A percentile compares a stretch with the other conserved stretches of the same genome.
These are phyloP conservation scores for Kwoniella sp. DNA, from an alignment of 768 basidiomycete species.

Conservation along the genomic window DNA sequence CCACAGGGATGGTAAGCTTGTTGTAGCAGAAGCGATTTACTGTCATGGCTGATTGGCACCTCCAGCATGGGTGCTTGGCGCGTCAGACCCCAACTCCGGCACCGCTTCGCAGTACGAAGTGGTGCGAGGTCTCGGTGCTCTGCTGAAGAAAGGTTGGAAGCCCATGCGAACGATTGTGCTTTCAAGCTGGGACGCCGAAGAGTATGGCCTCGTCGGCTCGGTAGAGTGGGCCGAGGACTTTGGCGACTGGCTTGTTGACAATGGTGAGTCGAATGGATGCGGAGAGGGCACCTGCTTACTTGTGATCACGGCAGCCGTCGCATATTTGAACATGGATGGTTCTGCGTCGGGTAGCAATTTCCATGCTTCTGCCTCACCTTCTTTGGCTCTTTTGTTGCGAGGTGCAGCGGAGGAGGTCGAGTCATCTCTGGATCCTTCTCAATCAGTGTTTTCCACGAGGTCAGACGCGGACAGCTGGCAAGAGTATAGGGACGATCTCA, in stretches of 20 bases:
- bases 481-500: too few relatives aligned
- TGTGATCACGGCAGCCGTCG: constrained; percentile 65
- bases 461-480: constrained; percentile 59
- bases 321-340: constrained; percentile 79
- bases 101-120: constrained; percentile 74
- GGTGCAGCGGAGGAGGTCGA: constrained; percentile 65
- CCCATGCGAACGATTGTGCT: constrained; percentile 71
- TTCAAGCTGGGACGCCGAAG: constrained; percentile 72
- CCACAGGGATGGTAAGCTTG: constrained; percentile 76
- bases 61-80: constrained; percentile 66
- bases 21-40: too few relatives aligned
- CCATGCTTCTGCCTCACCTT: constrained; percentile 65
- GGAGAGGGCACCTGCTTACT: background rate
- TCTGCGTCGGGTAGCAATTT: constrained; percentile 64
- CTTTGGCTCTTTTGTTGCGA: constrained; percentile 70
- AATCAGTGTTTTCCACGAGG: constrained; percentile 74
- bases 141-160: constrained; percentile 72
- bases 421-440: constrained; percentile 64
- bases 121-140: constrained; percentile 65
- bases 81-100: constrained; percentile 57
- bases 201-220: constrained; percentile 60
- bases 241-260: constrained; percentile 66
- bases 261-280: constrained; percentile 48
- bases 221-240: constrained; percentile 97
- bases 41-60: too few relatives aligned